Percentiles rank a stretch among this genome's conserved stretches.
phyloP scores from a whole-genome alignment of 192 early-diverging fungal genomes.

The Piromyces sp. region DNA sequence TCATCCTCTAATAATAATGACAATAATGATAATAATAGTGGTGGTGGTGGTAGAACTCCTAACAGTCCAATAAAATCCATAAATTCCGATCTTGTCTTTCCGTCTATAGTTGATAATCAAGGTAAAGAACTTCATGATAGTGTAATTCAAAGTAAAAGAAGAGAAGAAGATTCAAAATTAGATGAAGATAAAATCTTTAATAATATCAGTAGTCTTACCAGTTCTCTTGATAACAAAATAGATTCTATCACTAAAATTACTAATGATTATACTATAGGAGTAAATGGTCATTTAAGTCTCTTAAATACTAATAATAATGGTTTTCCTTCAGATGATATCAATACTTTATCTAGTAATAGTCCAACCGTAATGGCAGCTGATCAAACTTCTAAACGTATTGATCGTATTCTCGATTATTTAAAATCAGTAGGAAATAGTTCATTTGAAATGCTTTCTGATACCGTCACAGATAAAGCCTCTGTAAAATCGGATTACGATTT shows the following conservation, averaged over 20 bases:
- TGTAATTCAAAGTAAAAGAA: not conserved
- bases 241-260: not conserved
- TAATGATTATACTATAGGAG: not conserved
- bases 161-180: not conserved
- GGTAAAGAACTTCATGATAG: not conserved
- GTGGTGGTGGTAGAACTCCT: no score
- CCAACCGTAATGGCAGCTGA: not conserved
- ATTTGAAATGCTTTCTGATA: conserved; percentile 2
- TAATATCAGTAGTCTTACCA: no score
- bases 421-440: conserved; percentile 21
- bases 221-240: no score
- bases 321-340: not conserved
- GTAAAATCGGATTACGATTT: not conserved
- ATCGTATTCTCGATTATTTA: conserved; percentile 25
- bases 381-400: conserved; percentile 11
- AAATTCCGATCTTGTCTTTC: not conserved
- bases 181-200: no score
- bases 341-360: not conserved
- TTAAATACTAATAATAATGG: no score
- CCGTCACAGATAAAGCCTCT: not conserved
- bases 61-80: not conserved
- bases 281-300: not conserved
- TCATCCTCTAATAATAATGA: not conserved
- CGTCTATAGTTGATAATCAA: not conserved
- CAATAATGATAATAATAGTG: not conserved